Evolutionary conservation across 129 eudicot genomes (phyloP).

Genomic region (Escallonia herrerae): DNA sequence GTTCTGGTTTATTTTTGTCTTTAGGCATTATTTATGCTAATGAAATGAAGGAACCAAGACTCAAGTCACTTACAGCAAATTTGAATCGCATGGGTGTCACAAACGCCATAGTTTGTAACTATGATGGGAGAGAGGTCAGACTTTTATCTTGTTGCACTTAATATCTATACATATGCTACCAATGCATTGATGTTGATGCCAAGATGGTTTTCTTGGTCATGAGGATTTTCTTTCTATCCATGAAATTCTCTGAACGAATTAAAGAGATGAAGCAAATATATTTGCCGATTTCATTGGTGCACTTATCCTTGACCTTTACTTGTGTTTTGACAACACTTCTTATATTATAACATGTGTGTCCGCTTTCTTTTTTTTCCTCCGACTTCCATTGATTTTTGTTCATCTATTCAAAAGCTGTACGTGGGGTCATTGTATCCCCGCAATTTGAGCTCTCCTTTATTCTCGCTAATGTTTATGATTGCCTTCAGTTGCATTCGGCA

Average conservation of each 20-base stretch:
- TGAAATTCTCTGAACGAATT: neutral
- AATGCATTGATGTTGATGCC: neutral
- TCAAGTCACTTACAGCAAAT: slow-evolving; percentile 77
- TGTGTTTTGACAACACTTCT: neutral
- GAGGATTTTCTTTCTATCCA: neutral
- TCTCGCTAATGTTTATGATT: neutral
- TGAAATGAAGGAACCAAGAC: slow-evolving; percentile 84
- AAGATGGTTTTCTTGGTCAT: neutral
- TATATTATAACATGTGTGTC: neutral
- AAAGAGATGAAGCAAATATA: neutral
- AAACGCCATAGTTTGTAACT: slow-evolving; percentile 80
- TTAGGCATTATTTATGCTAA: slow-evolving; percentile 81
- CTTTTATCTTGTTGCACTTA: slow-evolving; percentile 7
- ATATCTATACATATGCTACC: neutral
- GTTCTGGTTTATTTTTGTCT: neutral
- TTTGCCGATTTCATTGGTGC: neutral
- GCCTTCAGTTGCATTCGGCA: neutral
- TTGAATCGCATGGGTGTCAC: slow-evolving; percentile 91
- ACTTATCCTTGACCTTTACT: neutral
- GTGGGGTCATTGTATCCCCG: too few relatives aligned
- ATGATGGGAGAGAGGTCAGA: slow-evolving; percentile 90
- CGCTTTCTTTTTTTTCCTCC: neutral
- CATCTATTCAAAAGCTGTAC: neutral
- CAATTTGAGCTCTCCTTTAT: neutral
- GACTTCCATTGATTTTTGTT: neutral